Evolutionary conservation across 2,329 filamentous ascomycete species (phyloP).

Genomic region (Exophiala aquamarina): DNA sequence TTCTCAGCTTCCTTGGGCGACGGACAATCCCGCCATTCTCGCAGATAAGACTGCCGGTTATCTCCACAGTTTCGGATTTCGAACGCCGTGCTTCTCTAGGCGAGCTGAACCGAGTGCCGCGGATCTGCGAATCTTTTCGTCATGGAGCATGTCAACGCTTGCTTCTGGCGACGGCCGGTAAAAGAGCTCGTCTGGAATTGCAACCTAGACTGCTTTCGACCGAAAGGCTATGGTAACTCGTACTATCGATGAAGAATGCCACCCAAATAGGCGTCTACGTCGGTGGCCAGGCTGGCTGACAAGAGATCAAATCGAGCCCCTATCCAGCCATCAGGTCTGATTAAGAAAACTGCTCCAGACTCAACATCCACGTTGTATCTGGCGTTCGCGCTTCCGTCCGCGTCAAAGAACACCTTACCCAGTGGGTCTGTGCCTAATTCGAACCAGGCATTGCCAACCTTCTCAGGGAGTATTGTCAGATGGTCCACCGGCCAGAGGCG

Average conservation of each 20-base stretch:
- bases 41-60: no score
- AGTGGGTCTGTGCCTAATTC: constrained; percentile 35
- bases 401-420: constrained; percentile 39
- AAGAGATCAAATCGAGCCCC: constrained; percentile 18
- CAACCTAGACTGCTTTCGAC: no score
- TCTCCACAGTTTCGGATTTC: no score
- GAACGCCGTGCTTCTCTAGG: no score
- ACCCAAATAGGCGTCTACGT: constrained; percentile 19
- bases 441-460: constrained; percentile 36
- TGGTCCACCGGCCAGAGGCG: constrained; percentile 25
- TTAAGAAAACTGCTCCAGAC: constrained; percentile 21
- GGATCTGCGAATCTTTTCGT: no score
- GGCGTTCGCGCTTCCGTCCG: constrained; percentile 31
- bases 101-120: no score
- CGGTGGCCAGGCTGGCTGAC: constrained; percentile 7
- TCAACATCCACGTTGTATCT: constrained; percentile 30
- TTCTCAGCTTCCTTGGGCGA: no score
- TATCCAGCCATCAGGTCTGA: constrained; percentile 27
- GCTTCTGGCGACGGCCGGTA: no score
- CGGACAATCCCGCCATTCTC: no score
- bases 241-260: constrained; percentile 16
- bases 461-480: constrained; percentile 30
- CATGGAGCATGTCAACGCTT: no score
- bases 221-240: no score
- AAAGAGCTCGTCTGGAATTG: no score